Base-by-base conservation (phyloP, 257 asterid species). In the Salvia rosmarinus region DNA sequence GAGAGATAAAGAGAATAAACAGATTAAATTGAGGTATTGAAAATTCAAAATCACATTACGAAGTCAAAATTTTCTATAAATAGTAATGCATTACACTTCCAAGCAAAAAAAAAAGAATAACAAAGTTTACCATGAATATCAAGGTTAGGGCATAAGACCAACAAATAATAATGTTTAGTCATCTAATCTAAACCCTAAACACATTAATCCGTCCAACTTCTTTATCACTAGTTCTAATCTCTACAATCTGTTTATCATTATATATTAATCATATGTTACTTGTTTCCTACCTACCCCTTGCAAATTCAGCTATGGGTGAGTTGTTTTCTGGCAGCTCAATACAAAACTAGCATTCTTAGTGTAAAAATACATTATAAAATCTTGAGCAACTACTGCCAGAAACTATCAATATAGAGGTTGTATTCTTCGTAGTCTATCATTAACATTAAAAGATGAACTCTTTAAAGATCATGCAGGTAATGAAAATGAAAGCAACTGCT, bases 1-100 rank as follows among this genome's bases (percentile, higher is more conserved):
- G 71, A 30, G 40, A 42, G 44, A 50, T 30, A 46, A 65, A 58
- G 72, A 68, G 51, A 28, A 23, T 34, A 72, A 60, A 59, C 9
- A 5, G 17, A 47, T 14, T 10, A 1, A 14, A 55, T 65, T 9
- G 8, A 62, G 67, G 64, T 25, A 32, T 35, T 17, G 42, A 11
- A 7, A 44, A 5, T 52, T 52, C 59, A 37, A 57, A 51, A 9
- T 43, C 59, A 25, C 73, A 39, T 50, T 2, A 23, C 28, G 42
- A 28, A 5, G 21, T 58, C 39, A 7, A 25, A 16, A 5, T 35
- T 19, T 64, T 35, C n/a, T 1, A 23, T 52, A 32, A 52, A 42
- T 13, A 56, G 49, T 17, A 7, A 34, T 50, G 74, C 34, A 32
- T 44, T 17, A 60, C 65, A 67, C 42, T 50, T 32, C 56, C 65